Base-by-base conservation (phyloP, 192 early-diverging fungal genomes). In the Irineochytrium annulatum region DNA sequence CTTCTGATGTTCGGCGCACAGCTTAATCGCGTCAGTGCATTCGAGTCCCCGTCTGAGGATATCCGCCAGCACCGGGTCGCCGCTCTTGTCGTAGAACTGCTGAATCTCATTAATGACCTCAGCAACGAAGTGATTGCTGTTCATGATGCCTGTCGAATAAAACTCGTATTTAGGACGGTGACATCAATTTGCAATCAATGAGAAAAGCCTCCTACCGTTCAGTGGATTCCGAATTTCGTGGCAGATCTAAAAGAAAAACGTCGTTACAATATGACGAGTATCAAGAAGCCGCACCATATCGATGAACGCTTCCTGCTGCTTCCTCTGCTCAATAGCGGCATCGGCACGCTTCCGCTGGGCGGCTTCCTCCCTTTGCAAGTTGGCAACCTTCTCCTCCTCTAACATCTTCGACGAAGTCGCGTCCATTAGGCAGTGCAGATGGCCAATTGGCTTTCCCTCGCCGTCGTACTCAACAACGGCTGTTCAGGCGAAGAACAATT, bases 11-110 rank as follows among this genome's bases (percentile, higher is more conserved):
- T 31, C 14, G 17, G 60, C 60, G 43, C 59, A 61, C 19, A 20
- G 34, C 43, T 61, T 54, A 32, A 68, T 68, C 0, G 67, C 67
- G 52, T 68, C 53, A 13, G 62, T 26, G 30, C 33, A 35, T 48
- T 68, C 67, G 3, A 17, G 13, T 27, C 62, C 67, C 19, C n/a
- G n/a, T 33, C 35, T 34, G 11, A 51, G 48, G 13, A 24, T 19
- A 5, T 20, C 20, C 8, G 6, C 8, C 19, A 6, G 8, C 13
- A 51, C 19, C 48, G 8, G 20, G 11, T 5, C 19, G 8, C 48
- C 20, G 19, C 6, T 51, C 28, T 51, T 51, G 48, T 24, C 20
- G 19, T 27, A 19, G 6, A 5, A 6, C 28, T 19, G 11, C 11
- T 24, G 48, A 13, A 51, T 19, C 5, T 51, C 48, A 19, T 13